Percentiles rank a stretch among this genome's conserved stretches.
These are phyloP conservation scores for Umbilicaria muhlenbergii DNA, from an alignment of 495 filamentous ascomycete species.

Conservation along the genomic window DNA sequence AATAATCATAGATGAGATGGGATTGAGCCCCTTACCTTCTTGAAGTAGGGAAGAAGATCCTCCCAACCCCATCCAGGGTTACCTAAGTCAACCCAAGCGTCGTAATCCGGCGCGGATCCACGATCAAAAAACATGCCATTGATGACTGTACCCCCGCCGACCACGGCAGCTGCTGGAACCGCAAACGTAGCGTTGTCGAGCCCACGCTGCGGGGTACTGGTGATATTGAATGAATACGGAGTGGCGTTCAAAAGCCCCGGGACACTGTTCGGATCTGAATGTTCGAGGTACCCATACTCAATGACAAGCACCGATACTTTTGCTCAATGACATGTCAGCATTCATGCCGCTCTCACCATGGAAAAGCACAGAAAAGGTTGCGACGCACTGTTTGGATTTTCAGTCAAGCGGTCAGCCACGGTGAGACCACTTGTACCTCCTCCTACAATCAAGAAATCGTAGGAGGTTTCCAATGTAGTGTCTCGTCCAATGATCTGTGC, in stretches of 20 bases:
- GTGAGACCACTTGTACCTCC: conserved; percentile 32
- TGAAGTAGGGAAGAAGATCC: conserved; percentile 22
- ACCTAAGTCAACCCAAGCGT: conserved; percentile 24
- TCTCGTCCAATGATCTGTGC: neutral
- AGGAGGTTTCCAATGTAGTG: conserved; percentile 10
- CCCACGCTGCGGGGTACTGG: conserved; percentile 17
- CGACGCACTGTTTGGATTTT: conserved; percentile 11
- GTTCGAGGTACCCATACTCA: conserved; percentile 27
- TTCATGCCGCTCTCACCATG: too few relatives aligned
- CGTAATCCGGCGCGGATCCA: conserved; percentile 13
- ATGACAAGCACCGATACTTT: conserved; percentile 27
- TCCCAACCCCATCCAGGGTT: conserved; percentile 27
- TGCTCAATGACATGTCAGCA: neutral
- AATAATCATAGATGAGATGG: neutral
- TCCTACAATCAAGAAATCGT: conserved; percentile 23
- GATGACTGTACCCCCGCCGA: conserved; percentile 12
- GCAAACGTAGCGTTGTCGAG: conserved; percentile 22
- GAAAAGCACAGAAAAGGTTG: too few relatives aligned
- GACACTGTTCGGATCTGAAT: conserved; percentile 16
- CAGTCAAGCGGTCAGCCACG: conserved; percentile 30
- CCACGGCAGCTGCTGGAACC: conserved; percentile 14
- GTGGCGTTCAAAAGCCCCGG: conserved; percentile 17
- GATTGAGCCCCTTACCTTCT: conserved; percentile 13
- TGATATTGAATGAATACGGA: conserved; percentile 18
- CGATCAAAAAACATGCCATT: conserved; percentile 16